Percentiles rank a stretch among this genome's conserved stretches.
These are phyloP conservation scores for Tolypocladium amazonense DNA, from an alignment of 2,329 filamentous ascomycete species.

Conservation along the genomic window DNA sequence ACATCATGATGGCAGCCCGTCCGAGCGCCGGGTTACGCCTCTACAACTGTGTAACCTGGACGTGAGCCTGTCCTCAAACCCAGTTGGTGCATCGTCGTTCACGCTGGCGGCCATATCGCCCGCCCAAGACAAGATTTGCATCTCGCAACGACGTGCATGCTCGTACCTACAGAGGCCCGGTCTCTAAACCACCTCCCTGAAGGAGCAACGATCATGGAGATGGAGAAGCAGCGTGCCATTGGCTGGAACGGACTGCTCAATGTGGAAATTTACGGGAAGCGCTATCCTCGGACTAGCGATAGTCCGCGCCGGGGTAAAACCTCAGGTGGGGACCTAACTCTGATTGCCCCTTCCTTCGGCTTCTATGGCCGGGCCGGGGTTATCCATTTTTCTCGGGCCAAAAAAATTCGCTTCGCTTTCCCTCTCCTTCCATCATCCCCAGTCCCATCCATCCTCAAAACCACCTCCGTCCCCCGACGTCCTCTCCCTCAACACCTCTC, in stretches of 20 bases:
- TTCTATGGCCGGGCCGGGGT: slow-evolving; percentile 27
- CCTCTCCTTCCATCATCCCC: slow-evolving; percentile 14
- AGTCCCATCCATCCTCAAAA: slow-evolving; percentile 5
- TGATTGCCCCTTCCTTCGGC: slow-evolving; percentile 29
- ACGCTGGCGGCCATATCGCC: background rate
- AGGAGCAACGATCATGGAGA: background rate
- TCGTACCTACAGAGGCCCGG: too few species aligned
- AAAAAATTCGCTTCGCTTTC: slow-evolving; percentile 27
- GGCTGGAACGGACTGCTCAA: background rate
- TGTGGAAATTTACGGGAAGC: background rate
- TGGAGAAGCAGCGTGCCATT: background rate
- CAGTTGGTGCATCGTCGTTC: background rate
- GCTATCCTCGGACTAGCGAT: slow-evolving; percentile 11
- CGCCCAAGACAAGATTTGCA: background rate
- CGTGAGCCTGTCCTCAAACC: background rate
- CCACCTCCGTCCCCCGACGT: slow-evolving; percentile 8
- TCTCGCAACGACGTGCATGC: background rate
- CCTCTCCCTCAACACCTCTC: slow-evolving; percentile 16
- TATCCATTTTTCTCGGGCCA: slow-evolving; percentile 20
- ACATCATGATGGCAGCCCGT: background rate
- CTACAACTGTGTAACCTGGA: background rate
- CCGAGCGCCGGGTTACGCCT: background rate
- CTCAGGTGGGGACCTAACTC: slow-evolving; percentile 4
- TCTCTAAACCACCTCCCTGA: background rate
- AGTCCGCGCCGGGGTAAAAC: slow-evolving; percentile 9